Evolutionary conservation across 495 filamentous ascomycete species (phyloP).

Genomic region (Penicillium robsamsonii): DNA sequence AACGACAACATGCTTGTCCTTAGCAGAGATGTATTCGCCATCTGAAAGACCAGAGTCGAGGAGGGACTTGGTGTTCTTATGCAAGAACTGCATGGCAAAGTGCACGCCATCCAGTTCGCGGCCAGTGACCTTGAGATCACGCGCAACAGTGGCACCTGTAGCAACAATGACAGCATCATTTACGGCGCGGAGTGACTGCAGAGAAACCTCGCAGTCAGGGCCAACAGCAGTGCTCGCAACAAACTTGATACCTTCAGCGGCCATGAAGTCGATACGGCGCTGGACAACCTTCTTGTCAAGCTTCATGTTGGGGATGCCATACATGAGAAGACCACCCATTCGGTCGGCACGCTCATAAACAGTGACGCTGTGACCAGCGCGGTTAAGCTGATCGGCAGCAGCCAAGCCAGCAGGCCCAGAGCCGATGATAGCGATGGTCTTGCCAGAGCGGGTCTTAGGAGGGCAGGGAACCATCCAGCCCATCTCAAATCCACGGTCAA

Average conservation of each 20-base stretch:
- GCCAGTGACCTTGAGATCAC: slow-evolving; percentile 90
- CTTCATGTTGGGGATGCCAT: slow-evolving; percentile 99
- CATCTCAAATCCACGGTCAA: slow-evolving; percentile 98
- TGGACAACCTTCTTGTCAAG: slow-evolving; percentile 98
- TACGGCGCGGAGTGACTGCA: slow-evolving; percentile 70
- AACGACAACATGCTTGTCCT: slow-evolving; percentile 94
- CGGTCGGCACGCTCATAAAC: slow-evolving; percentile 97
- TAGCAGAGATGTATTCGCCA: slow-evolving; percentile 90
- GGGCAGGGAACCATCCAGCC: slow-evolving; percentile 95
- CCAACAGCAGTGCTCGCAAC: slow-evolving; percentile 75
- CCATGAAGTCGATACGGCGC: slow-evolving; percentile 95
- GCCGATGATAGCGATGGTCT: slow-evolving; percentile 88
- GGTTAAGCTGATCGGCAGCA: slow-evolving; percentile 92
- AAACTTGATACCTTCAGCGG: slow-evolving; percentile 83
- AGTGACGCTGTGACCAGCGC: slow-evolving; percentile 84
- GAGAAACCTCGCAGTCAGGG: slow-evolving; percentile 65
- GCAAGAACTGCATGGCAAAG: slow-evolving; percentile 98
- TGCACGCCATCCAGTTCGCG: slow-evolving; percentile 92
- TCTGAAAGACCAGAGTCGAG: slow-evolving; percentile 89
- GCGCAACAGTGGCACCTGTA: slow-evolving; percentile 95
- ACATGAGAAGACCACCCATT: slow-evolving; percentile 92
- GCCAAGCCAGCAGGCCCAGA: slow-evolving; percentile 94
- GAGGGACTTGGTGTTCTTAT: slow-evolving; percentile 97
- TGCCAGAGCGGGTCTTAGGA: slow-evolving; percentile 80
- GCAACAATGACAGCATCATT: slow-evolving; percentile 91